Conservation (phyloP, 1,284 basidiomycete species). For the Sanghuangporus baumii region DNA sequence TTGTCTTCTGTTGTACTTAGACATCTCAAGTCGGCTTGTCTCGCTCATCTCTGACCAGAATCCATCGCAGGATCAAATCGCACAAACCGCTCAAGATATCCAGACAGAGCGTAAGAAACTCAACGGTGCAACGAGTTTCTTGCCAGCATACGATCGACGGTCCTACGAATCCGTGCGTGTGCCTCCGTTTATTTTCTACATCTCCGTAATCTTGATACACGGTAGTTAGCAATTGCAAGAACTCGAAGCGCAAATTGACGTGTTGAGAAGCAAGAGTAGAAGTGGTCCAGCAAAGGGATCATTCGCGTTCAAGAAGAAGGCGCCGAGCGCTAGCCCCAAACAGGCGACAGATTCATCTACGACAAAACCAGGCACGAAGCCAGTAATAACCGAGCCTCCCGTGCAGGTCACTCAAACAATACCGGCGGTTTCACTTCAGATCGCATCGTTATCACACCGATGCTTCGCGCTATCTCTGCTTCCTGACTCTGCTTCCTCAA, state of each 20-base stretch:
- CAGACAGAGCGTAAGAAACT: conserved; percentile 54
- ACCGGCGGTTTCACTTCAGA: conserved; percentile 28
- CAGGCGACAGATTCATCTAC: background rate
- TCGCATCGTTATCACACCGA: conserved; percentile 35
- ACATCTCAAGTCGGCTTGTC: conserved; percentile 25
- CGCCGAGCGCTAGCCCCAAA: conserved; percentile 21
- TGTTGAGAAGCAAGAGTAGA: conserved; percentile 33
- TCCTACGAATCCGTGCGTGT: conserved; percentile 59
- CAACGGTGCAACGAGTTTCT: conserved; percentile 50
- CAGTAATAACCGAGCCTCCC: background rate
- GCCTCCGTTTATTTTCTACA: background rate
- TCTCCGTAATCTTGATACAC: background rate
- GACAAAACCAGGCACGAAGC: background rate
- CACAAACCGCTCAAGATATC: conserved; percentile 37
- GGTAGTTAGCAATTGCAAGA: conserved; percentile 50
- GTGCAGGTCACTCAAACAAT: background rate
- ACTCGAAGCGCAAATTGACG: conserved; percentile 48
- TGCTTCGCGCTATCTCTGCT: conserved; percentile 37
- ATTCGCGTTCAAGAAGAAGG: conserved; percentile 68
- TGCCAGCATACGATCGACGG: conserved; percentile 71
- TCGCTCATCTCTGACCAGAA: conserved; percentile 9
- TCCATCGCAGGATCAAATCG: conserved; percentile 26
- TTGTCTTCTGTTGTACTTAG: conserved; percentile 18
- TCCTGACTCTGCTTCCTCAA: conserved; percentile 9
- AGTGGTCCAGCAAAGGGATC: conserved; percentile 44